phyloP scores from a whole-genome alignment of 2,329 filamentous ascomycete species.

The Aspergillus costaricaensis region DNA sequence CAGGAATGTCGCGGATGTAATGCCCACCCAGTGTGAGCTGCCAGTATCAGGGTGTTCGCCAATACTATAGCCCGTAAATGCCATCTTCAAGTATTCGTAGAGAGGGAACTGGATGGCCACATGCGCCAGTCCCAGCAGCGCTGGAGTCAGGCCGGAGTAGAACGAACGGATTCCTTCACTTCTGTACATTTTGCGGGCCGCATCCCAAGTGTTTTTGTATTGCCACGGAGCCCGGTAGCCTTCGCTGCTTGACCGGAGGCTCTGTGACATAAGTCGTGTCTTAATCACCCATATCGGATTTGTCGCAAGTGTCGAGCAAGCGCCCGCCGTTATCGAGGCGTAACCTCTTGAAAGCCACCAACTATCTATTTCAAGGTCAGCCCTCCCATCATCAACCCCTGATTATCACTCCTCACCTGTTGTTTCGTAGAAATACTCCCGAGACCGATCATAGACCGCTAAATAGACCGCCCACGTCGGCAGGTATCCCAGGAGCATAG shows the following conservation, averaged over 20 bases:
- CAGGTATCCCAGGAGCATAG: constrained; percentile 92
- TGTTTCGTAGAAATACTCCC: constrained; percentile 68
- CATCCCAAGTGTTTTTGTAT: constrained; percentile 85
- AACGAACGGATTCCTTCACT: constrained; percentile 87
- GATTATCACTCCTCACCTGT: constrained; percentile 56
- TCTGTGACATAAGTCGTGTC: constrained; percentile 95
- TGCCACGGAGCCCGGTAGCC: constrained; percentile 68
- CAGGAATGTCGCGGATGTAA: constrained; percentile 83
- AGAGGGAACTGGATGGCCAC: constrained; percentile 96
- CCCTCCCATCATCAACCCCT: neutral
- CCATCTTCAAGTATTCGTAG: constrained; percentile 89
- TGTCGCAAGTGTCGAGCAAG: constrained; percentile 88
- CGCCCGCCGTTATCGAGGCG: constrained; percentile 87
- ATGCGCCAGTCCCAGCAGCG: constrained; percentile 86
- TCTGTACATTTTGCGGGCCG: constrained; percentile 92
- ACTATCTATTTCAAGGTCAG: constrained; percentile 58
- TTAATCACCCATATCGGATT: constrained; percentile 99
- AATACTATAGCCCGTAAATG: constrained; percentile 87
- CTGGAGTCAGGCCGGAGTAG: constrained; percentile 91
- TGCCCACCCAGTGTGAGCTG: constrained; percentile 75
- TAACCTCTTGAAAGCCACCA: constrained; percentile 78
- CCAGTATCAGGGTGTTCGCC: constrained; percentile 66
- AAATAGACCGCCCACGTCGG: constrained; percentile 99
- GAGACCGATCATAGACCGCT: constrained; percentile 90
- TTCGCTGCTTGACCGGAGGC: constrained; percentile 55